Base-by-base conservation (phyloP, 2,329 filamentous ascomycete genomes). In the Hymenoscyphus fructigenus region DNA sequence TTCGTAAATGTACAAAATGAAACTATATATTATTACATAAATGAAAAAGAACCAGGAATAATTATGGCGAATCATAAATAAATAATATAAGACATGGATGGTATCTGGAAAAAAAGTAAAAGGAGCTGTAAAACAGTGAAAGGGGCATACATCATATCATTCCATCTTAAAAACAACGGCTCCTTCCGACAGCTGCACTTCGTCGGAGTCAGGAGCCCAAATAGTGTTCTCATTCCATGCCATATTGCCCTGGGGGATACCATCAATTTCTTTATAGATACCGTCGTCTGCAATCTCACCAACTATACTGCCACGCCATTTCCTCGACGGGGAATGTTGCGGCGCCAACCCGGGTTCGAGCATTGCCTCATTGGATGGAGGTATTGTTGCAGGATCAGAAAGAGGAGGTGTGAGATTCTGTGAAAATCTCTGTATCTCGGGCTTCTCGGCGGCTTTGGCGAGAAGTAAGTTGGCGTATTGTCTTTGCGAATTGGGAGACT, bases 401-500 rank as follows among this genome's bases (percentile, higher is more conserved):
- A 70, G 47, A 12, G 55, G 50, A 6, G 65, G 63, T 20, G 28
- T 64, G 57, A 71, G 32, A 29, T 47, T 53, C 56, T 69, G 67
- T 32, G 64, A 64, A 20, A 70, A 73, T 4, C 72, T 59, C 61
- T 66, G 67, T 23, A 75, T 69, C 56, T 74, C 77, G 0, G 79
- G 78, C 55, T 78, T 78, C 67, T 80, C 76, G 4, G 74, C 73
- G 9, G 78, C 79, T 63, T 80, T 79, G 59, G 77, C 75, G 5
- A 81, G 70, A 2, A 82, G 75, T 29, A 79, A 72, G 64, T 80
- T 78, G 2, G 80, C 80, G 61, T 78, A 82, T 66, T 80, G 78
- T 23, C 74, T 75, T 53, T 79, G 74, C 63, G 78, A 79, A 61
- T 81, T 81, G 4, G 79, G 79, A 44, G 78, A 81, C 5, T 78